These are phyloP conservation scores for Phaeosphaeria sp. DNA, from an alignment of 2,329 filamentous ascomycete species.

Conservation along the genomic window DNA sequence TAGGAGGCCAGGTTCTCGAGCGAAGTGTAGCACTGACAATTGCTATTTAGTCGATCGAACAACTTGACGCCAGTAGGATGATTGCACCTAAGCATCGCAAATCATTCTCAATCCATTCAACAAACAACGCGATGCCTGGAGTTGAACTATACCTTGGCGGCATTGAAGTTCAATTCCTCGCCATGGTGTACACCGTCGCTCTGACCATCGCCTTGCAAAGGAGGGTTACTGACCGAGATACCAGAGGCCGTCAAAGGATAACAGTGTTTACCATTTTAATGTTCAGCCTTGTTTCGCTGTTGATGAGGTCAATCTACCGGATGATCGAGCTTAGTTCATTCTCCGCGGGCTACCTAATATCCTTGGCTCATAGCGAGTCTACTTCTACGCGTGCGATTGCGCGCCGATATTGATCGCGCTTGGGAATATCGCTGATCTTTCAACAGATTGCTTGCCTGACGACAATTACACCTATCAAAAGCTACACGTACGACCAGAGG, in stretches of 20 bases:
- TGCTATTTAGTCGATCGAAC: background rate
- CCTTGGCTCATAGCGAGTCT: slow-evolving; percentile 5
- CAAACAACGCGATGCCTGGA: slow-evolving; percentile 4
- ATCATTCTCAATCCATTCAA: slow-evolving; percentile 1
- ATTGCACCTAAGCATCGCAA: no score
- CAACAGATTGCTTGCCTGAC: no score
- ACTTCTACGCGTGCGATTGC: slow-evolving; percentile 9
- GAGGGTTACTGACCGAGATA: no score
- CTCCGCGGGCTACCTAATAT: slow-evolving; percentile 1
- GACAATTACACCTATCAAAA: no score
- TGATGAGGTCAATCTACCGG: slow-evolving; percentile 2
- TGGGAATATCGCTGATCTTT: background rate
- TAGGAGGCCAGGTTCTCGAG: background rate
- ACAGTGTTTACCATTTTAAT: background rate
- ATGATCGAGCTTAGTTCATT: slow-evolving; percentile 5
- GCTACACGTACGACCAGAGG: no score
- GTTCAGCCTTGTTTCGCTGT: slow-evolving; percentile 4
- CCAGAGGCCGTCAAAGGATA: no score
- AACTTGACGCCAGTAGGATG: slow-evolving; percentile 6
- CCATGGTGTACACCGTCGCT: background rate
- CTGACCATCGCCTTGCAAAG: no score
- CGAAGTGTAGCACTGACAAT: background rate
- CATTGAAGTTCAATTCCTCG: background rate
- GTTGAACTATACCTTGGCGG: slow-evolving; percentile 6
- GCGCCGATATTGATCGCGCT: slow-evolving; percentile 2